Percentiles rank a stretch among this genome's conserved stretches.
These are phyloP conservation scores for Claviceps fusiformis DNA, from an alignment of 2,329 filamentous ascomycete genomes.

Conservation along the genomic window DNA sequence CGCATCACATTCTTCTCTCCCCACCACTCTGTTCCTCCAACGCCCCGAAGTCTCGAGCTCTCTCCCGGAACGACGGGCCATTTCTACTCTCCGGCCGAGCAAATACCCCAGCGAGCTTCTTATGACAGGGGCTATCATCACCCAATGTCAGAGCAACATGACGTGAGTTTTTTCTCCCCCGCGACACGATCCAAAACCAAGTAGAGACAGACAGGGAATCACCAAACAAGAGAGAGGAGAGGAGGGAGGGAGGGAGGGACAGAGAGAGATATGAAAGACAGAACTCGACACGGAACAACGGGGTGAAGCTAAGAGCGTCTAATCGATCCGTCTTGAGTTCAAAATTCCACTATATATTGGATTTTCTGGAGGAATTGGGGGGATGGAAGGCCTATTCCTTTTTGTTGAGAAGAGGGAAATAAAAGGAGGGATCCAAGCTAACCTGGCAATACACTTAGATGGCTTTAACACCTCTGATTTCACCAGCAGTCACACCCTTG, in stretches of 20 bases:
- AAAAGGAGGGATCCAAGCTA: not conserved
- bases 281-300: too few relatives aligned
- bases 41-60: slow-evolving; percentile 69
- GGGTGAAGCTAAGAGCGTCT: slow-evolving; percentile 4
- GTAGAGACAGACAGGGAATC: too few relatives aligned
- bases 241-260: too few relatives aligned
- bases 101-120: slow-evolving; percentile 40
- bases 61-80: slow-evolving; percentile 42
- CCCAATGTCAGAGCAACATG: slow-evolving; percentile 55
- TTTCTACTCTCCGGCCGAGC: slow-evolving; percentile 46
- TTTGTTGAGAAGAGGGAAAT: not conserved
- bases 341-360: not conserved
- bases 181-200: too few relatives aligned
- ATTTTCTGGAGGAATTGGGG: not conserved
- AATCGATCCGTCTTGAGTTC: not conserved
- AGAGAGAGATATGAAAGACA: too few relatives aligned
- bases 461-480: slow-evolving; percentile 68
- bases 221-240: too few relatives aligned
- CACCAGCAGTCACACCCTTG: slow-evolving; percentile 70
- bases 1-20: slow-evolving; percentile 40
- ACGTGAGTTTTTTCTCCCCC: slow-evolving; percentile 27
- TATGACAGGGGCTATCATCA: slow-evolving; percentile 52
- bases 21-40: slow-evolving; percentile 57
- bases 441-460: slow-evolving; percentile 30
- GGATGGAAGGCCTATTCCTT: not conserved